These are phyloP conservation scores for Saccharum officinarum DNA, from an alignment of 176 grass and related monocot genomes.

Conservation along the genomic window DNA sequence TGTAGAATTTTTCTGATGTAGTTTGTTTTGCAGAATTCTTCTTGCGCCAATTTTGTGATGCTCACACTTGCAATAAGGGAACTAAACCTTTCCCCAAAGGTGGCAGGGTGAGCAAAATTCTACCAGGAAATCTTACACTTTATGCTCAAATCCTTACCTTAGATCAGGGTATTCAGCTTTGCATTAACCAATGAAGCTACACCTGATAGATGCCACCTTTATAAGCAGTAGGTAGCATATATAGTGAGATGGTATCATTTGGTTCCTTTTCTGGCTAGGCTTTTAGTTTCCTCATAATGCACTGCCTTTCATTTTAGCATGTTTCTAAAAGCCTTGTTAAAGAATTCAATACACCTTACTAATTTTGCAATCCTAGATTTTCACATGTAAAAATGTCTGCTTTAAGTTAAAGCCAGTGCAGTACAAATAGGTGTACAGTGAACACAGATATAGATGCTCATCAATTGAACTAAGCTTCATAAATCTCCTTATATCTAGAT, in stretches of 20 bases:
- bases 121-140: not conserved
- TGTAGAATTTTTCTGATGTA: conserved; percentile 40
- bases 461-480: not conserved
- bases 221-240: not conserved
- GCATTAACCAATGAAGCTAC: not conserved
- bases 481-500: not conserved
- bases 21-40: conserved; percentile 80
- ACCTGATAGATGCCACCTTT: not conserved
- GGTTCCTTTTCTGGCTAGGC: not conserved
- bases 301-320: not conserved
- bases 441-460: not conserved
- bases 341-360: not conserved
- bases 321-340: not conserved
- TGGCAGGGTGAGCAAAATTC: conserved; percentile 68
- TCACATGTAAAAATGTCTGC: not conserved
- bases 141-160: not conserved
- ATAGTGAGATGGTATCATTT: not conserved
- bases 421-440: not conserved
- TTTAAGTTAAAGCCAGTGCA: not conserved
- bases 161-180: conserved; percentile 5
- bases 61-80: conserved; percentile 68
- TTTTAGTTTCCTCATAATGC: not conserved
- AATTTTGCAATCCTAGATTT: not conserved
- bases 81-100: conserved; percentile 86
- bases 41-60: conserved; percentile 92